Conservation (phyloP, 352 stramenopile genomes). For the Elongisporangium undulatum region DNA sequence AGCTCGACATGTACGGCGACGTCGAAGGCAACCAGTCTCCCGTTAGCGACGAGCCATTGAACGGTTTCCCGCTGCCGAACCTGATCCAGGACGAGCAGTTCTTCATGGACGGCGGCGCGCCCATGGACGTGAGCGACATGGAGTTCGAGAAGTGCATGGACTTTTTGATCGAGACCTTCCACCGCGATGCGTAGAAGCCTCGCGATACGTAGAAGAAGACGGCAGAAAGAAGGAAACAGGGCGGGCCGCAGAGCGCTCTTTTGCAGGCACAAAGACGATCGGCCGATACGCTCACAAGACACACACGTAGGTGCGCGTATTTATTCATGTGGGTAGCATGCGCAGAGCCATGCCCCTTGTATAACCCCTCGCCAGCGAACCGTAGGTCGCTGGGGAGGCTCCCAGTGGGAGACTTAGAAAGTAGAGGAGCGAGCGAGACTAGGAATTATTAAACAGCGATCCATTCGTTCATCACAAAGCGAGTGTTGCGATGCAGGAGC, state of each 20-base stretch:
- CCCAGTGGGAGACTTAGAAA: not conserved
- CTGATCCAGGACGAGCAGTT: constrained; percentile 22
- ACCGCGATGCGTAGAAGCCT: constrained; percentile 33
- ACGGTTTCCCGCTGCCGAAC: constrained; percentile 43
- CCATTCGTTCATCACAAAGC: constrained; percentile 4
- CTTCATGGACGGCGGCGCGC: constrained; percentile 32
- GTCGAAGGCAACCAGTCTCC: constrained; percentile 25
- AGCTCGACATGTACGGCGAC: constrained; percentile 63
- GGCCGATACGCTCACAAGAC: constrained; percentile 1
- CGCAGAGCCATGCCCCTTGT: not conserved
- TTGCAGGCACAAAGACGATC: constrained; percentile 1
- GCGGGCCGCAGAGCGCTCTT: not conserved
- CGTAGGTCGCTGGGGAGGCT: not conserved
- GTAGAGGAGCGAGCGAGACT: constrained; percentile 5
- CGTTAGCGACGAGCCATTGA: constrained; percentile 27
- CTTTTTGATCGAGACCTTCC: constrained; percentile 73
- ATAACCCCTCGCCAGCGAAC: not conserved
- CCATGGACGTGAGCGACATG: constrained; percentile 50
- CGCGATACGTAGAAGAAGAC: not conserved
- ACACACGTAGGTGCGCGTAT: constrained; percentile 6
- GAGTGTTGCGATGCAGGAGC: not conserved
- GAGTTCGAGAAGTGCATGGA: constrained; percentile 82
- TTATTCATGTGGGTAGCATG: constrained; percentile 5
- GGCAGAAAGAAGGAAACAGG: constrained; percentile 4
- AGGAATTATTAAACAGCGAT: constrained; percentile 7